Evolutionary conservation across 202 grass and related monocot species (phyloP), one percentile per base, ranked within the genome.

Genomic region (Panicum hallii): DNA sequence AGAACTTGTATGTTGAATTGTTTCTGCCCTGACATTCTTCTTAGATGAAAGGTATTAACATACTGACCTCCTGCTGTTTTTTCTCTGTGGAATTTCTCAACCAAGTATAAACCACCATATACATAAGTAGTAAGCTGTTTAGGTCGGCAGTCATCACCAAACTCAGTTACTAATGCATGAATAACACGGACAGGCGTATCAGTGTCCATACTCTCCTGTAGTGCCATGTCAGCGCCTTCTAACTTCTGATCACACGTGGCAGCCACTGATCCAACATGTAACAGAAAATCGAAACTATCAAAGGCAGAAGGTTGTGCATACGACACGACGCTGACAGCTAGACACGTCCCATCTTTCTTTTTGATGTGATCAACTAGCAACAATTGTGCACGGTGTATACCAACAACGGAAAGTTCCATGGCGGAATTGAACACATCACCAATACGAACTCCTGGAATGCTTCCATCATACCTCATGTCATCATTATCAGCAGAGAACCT

Each of bases 91-190:
- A 69, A 90, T 58, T 90, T 91, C 69, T 91, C 84, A 2, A 96
- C 84, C 30, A 48, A 78, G 84, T 93, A 96, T 11, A 93, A 92
- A 20, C 94, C 94, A 44, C 85, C 89, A 65, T 97, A 97, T 13
- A 91, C 79, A 46, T 93, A 97, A 58, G 41, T 88, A 43, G 67
- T 77, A 78, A 75, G 19, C 17, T 71, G 79, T 72, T 74, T 68
- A 0, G 67, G 1, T 62, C 13, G 55, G 11, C 17, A 12, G 32
- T 74, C 19, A 44, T 49, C 46, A 73, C 17, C 47, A 55, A 17
- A n/a, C 9, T 12, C 22, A 19, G 40, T 45, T 6, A 70, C 44
- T 16, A 85, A 50, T 30, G 48, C 77, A 82, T 90, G 82, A 54
- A 97, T 80, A 63, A 92, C 88, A 65, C 87, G 89, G 48, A 97